Base-by-base conservation (phyloP, 83 land plant genomes). In the Picea abies region DNA sequence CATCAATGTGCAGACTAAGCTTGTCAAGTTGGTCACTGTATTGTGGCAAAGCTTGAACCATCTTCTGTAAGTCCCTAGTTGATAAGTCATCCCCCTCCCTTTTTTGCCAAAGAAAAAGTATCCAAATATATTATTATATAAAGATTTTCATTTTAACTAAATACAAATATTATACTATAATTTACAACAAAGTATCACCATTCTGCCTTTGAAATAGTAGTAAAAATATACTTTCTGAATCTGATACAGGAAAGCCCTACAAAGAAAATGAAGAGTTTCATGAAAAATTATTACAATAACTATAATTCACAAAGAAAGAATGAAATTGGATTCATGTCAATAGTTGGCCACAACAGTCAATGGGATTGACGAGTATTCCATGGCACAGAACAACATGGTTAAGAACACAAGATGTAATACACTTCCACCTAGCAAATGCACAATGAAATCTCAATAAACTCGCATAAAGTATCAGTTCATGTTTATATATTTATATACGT, bases 11-110 rank as follows among this genome's bases (percentile, higher is more conserved):
- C 80, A 96, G 96, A 68, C 98, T 92, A 63, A 96, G 91, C 90
- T 95, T 96, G 72, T 96, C 98, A 77, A 93, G 86, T 89, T 96
- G 99, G 52, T 96, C 99, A 81, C 93, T 93, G 62, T 95, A 96
- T 76, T 96, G 99, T 35, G 99, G 99, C 73, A 96, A 89, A 29
- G 98, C 97, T 89, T 95, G 99, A 79, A 96, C 98, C 94, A 96
- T 87, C 84, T 93, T 95, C 87, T 96, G 99, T 89, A 96, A 83
- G 81, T 96, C 99, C 79, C 92, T 88, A 25, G 99, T 96, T 63
- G 99, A 96, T 60, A 96, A 73, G 83, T 96, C 98, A 85, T 92
- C 82, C 10, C 96, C 93, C 86, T 91, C 92, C 85, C 95, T 93
- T 81, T 63, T 78, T 79, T 41, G 49, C 19, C 79, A 83, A 73